Percentiles rank a stretch among this genome's conserved stretches.
These are phyloP conservation scores for Stereocaulon alpinum DNA, from an alignment of 495 filamentous ascomycete species.

Conservation along the genomic window DNA sequence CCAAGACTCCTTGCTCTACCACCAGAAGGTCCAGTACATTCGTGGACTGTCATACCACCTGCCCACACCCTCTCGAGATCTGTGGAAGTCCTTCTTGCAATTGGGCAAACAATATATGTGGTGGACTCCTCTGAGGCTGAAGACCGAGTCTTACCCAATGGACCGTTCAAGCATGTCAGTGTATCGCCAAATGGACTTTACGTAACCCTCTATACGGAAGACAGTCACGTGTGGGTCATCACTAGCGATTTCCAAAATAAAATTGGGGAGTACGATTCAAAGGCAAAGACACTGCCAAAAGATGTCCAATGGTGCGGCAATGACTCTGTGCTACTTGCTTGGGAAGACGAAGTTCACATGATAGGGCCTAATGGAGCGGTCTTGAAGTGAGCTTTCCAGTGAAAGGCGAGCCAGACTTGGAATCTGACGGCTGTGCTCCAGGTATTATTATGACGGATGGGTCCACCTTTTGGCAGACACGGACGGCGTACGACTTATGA, in stretches of 20 bases:
- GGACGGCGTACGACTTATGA: constrained; percentile 80
- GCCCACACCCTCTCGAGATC: constrained; percentile 86
- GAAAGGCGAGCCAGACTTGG: background rate
- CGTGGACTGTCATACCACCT: constrained; percentile 84
- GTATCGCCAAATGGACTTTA: constrained; percentile 87
- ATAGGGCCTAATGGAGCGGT: constrained; percentile 74
- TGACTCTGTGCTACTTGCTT: constrained; percentile 84
- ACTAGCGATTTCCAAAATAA: constrained; percentile 88
- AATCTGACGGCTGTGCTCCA: constrained; percentile 25
- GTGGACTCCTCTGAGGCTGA: constrained; percentile 83
- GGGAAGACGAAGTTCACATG: constrained; percentile 97
- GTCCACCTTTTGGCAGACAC: constrained; percentile 82
- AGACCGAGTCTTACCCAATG: constrained; percentile 79
- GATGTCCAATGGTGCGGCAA: constrained; percentile 94
- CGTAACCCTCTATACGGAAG: constrained; percentile 72
- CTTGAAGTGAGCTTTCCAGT: constrained; percentile 40
- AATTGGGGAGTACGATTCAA: constrained; percentile 83
- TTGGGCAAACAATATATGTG: constrained; percentile 73
- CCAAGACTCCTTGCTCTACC: constrained; percentile 71
- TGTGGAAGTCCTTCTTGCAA: constrained; percentile 85
- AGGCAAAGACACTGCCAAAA: constrained; percentile 72
- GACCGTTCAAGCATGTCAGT: constrained; percentile 81
- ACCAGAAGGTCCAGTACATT: constrained; percentile 68
- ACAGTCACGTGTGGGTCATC: constrained; percentile 85
- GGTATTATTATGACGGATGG: constrained; percentile 81